Evolutionary conservation across 1,139 yeast genomes (phyloP).

Genomic region (Candida sp.): DNA sequence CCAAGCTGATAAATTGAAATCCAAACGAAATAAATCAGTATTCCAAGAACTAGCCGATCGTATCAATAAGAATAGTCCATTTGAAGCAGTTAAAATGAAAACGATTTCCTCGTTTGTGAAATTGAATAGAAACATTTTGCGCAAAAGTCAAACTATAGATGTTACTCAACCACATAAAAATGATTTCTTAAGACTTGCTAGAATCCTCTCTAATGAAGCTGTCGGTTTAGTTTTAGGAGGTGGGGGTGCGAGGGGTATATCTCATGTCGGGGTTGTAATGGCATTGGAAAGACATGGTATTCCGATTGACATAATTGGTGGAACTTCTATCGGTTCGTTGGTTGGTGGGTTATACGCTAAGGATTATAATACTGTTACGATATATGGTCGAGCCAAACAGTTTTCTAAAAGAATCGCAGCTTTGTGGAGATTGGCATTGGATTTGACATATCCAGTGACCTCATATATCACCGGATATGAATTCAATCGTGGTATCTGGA

Average conservation of each 20-base stretch:
- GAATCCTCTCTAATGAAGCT: slow-evolving; percentile 88
- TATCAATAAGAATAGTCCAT: slow-evolving; percentile 27
- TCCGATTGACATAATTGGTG: slow-evolving; percentile 92
- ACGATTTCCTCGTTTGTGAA: slow-evolving; percentile 23
- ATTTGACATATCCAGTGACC: slow-evolving; percentile 89
- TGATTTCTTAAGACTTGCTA: slow-evolving; percentile 85
- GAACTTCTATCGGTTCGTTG: slow-evolving; percentile 94
- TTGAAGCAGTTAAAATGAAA: slow-evolving; percentile 30
- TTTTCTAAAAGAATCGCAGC: slow-evolving; percentile 83
- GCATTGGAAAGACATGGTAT: slow-evolving; percentile 94
- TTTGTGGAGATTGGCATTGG: slow-evolving; percentile 79
- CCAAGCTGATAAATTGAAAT: slow-evolving; percentile 10
- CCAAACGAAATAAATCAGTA: slow-evolving; percentile 17
- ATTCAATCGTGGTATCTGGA: slow-evolving; percentile 96
- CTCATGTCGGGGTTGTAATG: slow-evolving; percentile 89
- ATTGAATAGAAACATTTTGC: slow-evolving; percentile 15
- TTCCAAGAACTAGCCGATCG: slow-evolving; percentile 38
- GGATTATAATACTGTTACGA: slow-evolving; percentile 87
- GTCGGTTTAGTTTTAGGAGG: slow-evolving; percentile 95
- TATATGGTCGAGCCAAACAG: slow-evolving; percentile 85
- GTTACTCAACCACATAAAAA: slow-evolving; percentile 67
- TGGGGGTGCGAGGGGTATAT: slow-evolving; percentile 95
- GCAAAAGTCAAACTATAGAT: slow-evolving; percentile 24
- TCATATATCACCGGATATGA: slow-evolving; percentile 97
- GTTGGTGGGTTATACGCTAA: slow-evolving; percentile 94